A percentile compares a stretch with the other conserved stretches of the same genome.
These are phyloP conservation scores for Venturiaceae sp. DNA, from an alignment of 2,329 filamentous ascomycete genomes.

Conservation along the genomic window DNA sequence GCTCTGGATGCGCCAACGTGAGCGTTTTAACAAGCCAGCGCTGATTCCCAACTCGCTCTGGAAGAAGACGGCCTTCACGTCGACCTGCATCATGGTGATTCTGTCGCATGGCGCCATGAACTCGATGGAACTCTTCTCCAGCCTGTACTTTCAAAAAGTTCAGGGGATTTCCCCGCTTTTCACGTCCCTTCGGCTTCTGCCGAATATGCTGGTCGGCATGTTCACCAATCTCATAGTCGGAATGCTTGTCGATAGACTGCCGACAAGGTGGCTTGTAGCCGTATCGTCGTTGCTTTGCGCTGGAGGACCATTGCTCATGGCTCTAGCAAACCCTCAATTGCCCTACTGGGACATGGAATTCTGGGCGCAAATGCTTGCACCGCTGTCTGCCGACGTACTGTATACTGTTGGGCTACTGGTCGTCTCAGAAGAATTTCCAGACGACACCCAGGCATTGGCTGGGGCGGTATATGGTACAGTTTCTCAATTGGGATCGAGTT, in stretches of 20 bases:
- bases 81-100: constrained; percentile 40
- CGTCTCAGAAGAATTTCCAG: constrained; percentile 31
- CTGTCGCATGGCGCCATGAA: constrained; percentile 27
- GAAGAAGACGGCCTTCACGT: constrained; percentile 47
- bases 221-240: constrained; percentile 36
- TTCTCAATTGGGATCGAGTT: constrained; percentile 31
- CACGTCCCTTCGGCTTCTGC: constrained; percentile 33
- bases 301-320: constrained; percentile 35
- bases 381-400: constrained; percentile 33
- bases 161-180: constrained; percentile 23
- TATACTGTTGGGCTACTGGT: constrained; percentile 34
- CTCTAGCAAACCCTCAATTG: constrained; percentile 32
- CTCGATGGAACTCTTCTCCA: constrained; percentile 27
- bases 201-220: constrained; percentile 27
- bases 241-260: constrained; percentile 33
- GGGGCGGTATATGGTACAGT: constrained; percentile 37
- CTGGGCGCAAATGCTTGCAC: constrained; percentile 31
- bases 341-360: constrained; percentile 39
- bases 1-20: constrained; percentile 43
- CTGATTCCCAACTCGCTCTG: constrained; percentile 55
- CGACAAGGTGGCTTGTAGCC: constrained; percentile 32
- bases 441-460: constrained; percentile 31
- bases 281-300: constrained; percentile 24
- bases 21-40: constrained; percentile 36
- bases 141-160: constrained; percentile 34